Evolutionary conservation across 140 eudicot genomes (phyloP), one percentile per base, ranked within the genome.

Genomic region (Cichorium intybus): DNA sequence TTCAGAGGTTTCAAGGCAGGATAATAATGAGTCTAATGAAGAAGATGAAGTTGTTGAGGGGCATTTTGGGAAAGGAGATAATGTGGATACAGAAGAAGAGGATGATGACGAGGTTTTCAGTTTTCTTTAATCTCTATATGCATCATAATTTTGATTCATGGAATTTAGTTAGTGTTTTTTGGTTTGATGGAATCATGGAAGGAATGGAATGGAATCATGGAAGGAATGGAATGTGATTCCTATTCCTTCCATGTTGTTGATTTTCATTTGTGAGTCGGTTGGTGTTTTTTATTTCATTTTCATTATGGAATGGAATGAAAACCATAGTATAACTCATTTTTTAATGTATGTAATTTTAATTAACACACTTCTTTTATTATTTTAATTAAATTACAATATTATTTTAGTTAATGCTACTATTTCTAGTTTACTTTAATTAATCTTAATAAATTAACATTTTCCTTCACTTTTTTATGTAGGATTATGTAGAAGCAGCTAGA

Each of bases 401-500:
- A 31, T 31, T n/a, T n/a, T n/a, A n/a, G n/a, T n/a, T n/a, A n/a
- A 20, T 50, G 46, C 1, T 7, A 24, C 20, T n/a, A 16, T 58
- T 45, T 57, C 47, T 26, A 7, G 10, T 22, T 49, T 63, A 37
- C 15, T 16, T 39, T 63, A 31, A 59, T 22, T 53, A 24, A 56
- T 1, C 14, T 22, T 4, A 23, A 9, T 26, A 56, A 57, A 29
- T 35, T 64, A 62, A 63, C 56, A 6, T 47, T 54, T 60, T 15
- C 8, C 6, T 18, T 27, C 8, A n/a, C 60, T 62, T 68, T 24
- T 68, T 37, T 69, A 20, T 73, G 62, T 69, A 92, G 99, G 99
- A 85, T 70, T 74, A 83, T 64, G 84, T 75, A 17, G 97, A 92
- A 81, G 95, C 87, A 48, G 92, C 95, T 60, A 88, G 88, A 83